Evolutionary conservation across 495 filamentous ascomycete species (phyloP), one percentile per base, ranked within the genome.

Genomic region (Neohortaea acidophila): DNA sequence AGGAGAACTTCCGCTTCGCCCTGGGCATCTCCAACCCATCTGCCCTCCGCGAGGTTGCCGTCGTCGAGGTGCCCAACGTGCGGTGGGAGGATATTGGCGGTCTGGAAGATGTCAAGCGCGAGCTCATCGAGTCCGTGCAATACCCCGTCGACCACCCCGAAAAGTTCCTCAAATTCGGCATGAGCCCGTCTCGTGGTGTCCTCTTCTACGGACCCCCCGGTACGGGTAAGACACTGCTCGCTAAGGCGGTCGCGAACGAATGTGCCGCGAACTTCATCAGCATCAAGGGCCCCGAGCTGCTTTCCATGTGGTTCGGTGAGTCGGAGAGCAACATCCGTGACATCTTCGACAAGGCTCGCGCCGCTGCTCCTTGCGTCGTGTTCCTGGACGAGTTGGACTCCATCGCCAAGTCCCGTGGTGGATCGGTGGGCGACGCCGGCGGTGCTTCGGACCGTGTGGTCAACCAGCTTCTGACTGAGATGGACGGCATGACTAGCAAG

Each of bases 241-340:
- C 89, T 60, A 97, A 97, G 70, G 89, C 89, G 43, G 91, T 97
- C 44, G 89, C 89, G 58, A 97, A 97, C 63, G 89, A 97, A 69
- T 96, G 91, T 52, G 78, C 91, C 33, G 89, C 89, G 64, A 97
- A 97, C 67, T 97, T 97, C 67, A 96, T 97, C 58, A 94, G 89
- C 39, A 75, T 97, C 57, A 97, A 97, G 73, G 89, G 89, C 41
- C 89, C 89, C 45, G 89, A 97, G 65, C 65, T 97, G 52, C 73
- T 97, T 42, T 93, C 84, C 55, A 97, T 97, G 89, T 97, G 89
- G 89, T 97, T 97, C 60, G 89, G 89, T 79, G 89, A 97, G 65
- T 96, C 91, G 13, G 89, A 97, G 63, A 93, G 84, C 77, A 97
- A 97, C 66, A 96, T 97, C 46, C 83, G 89, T 56, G 89, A 97